Evolutionary conservation across 306 rosid genomes (phyloP), one percentile per base, ranked within the genome.

Genomic region (Corylus avellana): DNA sequence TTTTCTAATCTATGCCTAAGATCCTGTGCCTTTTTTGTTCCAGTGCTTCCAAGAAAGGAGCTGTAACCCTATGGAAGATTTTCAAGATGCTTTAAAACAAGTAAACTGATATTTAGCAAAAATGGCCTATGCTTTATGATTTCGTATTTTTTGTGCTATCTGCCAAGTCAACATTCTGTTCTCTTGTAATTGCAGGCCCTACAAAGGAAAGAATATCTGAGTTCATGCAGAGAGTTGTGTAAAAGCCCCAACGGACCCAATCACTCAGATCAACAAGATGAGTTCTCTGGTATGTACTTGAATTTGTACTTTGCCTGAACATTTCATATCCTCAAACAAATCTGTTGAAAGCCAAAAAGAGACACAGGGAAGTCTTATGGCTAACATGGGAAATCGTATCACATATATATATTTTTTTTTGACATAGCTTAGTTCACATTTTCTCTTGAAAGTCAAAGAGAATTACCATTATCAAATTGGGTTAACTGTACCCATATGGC

Each of bases 1-100:
- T 39, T 13, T 25, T 77, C 37, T 0, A 63, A 62, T 64, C 16
- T 25, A 70, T 51, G 42, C 69, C 82, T 82, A 53, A 84, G 69
- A 37, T 63, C 62, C 37, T 70, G 70, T 27, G 54, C 79, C 73
- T 20, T 37, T 50, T 79, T 82, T 72, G 53, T 62, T 57, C 75
- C 88, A 90, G 93, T 82, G 77, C 85, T 90, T 86, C 70, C 82
- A 88, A 80, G 90, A 88, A 78, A 82, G 90, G 79, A 84, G 91
- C 75, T 75, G 80, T 74, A 86, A 90, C 85, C 85, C 94, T 27
- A 79, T 87, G 54, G 61, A 81, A 74, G 91, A 88, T 78, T 90
- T 88, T 83, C 94, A 90, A 84, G 86, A 72, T n/a, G 91, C 91
- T 80, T 80, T 88, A 80, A 75, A 88, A 83, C 86, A 88, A 73